Percentiles rank a stretch among this genome's conserved stretches.
phyloP scores from a whole-genome alignment of 768 basidiomycete species.

The Termitomyces sp. region DNA sequence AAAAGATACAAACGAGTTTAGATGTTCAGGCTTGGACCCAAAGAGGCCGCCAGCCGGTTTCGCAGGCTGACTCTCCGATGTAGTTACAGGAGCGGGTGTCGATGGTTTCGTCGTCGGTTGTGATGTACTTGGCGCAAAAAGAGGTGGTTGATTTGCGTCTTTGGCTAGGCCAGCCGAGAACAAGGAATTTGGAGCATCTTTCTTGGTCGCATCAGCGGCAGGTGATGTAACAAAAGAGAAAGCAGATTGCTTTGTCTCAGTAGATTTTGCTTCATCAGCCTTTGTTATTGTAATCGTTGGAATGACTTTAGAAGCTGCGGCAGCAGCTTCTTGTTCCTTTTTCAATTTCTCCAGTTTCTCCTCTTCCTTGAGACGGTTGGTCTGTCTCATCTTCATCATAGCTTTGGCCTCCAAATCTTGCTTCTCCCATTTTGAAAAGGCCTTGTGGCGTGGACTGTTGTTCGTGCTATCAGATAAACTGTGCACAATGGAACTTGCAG shows the following conservation, averaged over 20 bases:
- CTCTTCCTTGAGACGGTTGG: constrained; percentile 42
- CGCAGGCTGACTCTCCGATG: constrained; percentile 5
- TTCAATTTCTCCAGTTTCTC: constrained; percentile 28
- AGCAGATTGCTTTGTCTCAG: constrained; percentile 16
- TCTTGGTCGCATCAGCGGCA: constrained; percentile 9
- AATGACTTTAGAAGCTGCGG: constrained; percentile 19
- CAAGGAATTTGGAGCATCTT: constrained; percentile 6
- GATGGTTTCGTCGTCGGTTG: constrained; percentile 12
- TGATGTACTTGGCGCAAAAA: constrained; percentile 11
- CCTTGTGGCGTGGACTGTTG: constrained; percentile 31
- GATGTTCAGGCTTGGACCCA: constrained; percentile 1
- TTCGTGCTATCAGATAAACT: constrained; percentile 55
- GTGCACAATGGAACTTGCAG: constrained; percentile 21
- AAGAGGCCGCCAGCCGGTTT: constrained; percentile 13
- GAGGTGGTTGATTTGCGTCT: neutral
- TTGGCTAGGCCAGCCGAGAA: constrained; percentile 4
- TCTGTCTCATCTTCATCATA: constrained; percentile 65
- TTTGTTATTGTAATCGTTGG: constrained; percentile 29
- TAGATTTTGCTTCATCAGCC: constrained; percentile 19
- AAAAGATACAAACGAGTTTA: constrained; percentile 7
- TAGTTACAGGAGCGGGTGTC: neutral
- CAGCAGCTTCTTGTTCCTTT: constrained; percentile 18
- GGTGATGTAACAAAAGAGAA: constrained; percentile 19
- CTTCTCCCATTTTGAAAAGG: constrained; percentile 82
- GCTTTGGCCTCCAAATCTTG: constrained; percentile 81